A percentile compares a stretch with the other conserved stretches of the same genome.
These are phyloP conservation scores for Trichoderma sp. DNA, from an alignment of 2,329 filamentous ascomycete species.

Conservation along the genomic window DNA sequence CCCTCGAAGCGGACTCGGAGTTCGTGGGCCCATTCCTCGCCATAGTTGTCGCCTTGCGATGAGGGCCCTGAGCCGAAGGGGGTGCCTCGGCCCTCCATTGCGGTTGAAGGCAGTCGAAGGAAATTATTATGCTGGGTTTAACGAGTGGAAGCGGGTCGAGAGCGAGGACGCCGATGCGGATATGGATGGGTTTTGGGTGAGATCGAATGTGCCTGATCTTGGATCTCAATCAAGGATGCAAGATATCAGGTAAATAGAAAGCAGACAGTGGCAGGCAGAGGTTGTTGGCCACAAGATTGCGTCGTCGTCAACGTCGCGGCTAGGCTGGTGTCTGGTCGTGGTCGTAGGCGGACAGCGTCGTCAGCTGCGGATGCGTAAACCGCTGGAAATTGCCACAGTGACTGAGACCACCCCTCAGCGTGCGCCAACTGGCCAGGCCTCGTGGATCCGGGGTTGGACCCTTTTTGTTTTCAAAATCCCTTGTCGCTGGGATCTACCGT, in stretches of 20 bases:
- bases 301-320: slow-evolving; percentile 21
- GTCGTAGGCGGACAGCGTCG: slow-evolving; percentile 30
- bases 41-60: slow-evolving; percentile 46
- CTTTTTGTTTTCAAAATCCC: not conserved
- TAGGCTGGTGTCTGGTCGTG: slow-evolving; percentile 16
- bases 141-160: slow-evolving; percentile 15
- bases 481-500: not conserved
- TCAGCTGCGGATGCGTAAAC: slow-evolving; percentile 34
- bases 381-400: slow-evolving; percentile 25
- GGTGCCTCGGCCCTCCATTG: slow-evolving; percentile 43
- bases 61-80: slow-evolving; percentile 35
- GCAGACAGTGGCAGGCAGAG: not conserved
- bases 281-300: slow-evolving; percentile 3
- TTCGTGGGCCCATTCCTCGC: slow-evolving; percentile 76
- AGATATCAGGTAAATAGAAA: not conserved
- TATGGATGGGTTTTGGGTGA: not conserved
- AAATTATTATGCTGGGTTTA: not conserved
- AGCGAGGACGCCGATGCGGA: not conserved
- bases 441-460: not conserved
- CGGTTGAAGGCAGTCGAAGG: slow-evolving; percentile 16
- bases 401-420: slow-evolving; percentile 22
- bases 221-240: slow-evolving; percentile 1
- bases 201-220: not conserved
- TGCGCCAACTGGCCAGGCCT: not conserved
- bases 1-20: slow-evolving; percentile 84